These are phyloP conservation scores for Plasmodium billcollinsi DNA, from an alignment of 169 alveolate genomes.

Conservation along the genomic window DNA sequence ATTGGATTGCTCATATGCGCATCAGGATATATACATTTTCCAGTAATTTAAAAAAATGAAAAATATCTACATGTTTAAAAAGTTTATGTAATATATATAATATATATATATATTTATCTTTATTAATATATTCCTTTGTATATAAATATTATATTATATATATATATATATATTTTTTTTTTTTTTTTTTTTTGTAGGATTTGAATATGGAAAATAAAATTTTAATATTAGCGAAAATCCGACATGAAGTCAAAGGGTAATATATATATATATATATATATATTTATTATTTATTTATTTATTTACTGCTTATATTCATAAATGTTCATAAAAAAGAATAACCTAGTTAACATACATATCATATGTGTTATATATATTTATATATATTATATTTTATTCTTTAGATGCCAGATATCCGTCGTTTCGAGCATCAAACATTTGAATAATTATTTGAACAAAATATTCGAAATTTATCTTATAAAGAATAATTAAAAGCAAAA, in stretches of 20 bases:
- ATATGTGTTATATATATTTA: not conserved
- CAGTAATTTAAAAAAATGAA: slow-evolving; percentile 1
- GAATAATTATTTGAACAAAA: slow-evolving; percentile 66
- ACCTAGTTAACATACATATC: not conserved
- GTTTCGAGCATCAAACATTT: slow-evolving; percentile 50
- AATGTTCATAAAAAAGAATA: not conserved
- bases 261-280: no score
- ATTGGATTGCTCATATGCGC: slow-evolving; percentile 66
- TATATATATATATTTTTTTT: not conserved
- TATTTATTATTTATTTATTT: not conserved
- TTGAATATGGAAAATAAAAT: slow-evolving; percentile 50
- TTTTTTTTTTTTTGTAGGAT: slow-evolving; percentile 1
- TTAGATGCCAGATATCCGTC: slow-evolving; percentile 73
- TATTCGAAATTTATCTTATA: slow-evolving; percentile 68
- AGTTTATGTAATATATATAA: no score
- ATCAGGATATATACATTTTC: slow-evolving; percentile 65
- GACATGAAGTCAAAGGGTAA: slow-evolving; percentile 69
- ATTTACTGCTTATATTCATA: not conserved
- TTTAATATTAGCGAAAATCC: slow-evolving; percentile 60
- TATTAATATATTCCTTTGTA: no score
- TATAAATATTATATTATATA: no score
- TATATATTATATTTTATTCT: not conserved
- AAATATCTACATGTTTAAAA: not conserved
- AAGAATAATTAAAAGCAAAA: no score
- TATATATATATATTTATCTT: no score